Evolutionary conservation across 2,329 filamentous ascomycete genomes (phyloP), one percentile per base, ranked within the genome.

Genomic region (Clathrospora elynae): DNA sequence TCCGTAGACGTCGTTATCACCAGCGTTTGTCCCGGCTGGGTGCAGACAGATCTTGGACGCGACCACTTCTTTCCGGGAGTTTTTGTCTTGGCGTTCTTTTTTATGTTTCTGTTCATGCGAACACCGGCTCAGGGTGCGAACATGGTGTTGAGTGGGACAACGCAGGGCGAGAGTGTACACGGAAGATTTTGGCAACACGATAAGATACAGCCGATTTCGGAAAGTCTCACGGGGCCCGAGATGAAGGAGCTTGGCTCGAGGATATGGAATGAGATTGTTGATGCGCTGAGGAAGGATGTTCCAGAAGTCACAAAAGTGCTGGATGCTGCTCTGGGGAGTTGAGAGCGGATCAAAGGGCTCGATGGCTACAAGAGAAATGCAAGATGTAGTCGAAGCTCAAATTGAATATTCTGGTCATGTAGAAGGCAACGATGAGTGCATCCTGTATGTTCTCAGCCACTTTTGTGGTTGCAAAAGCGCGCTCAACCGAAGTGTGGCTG

Each of bases 181-280:
- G 67, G 64, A 5, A 53, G 62, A 8, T 71, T 71, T 32, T 72
- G 67, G 66, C 55, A 67, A 35, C 50, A 63, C 24, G 67, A 71
- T 34, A 42, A 51, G 33, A 51, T 71, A 5, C 55, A 63, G 42
- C 63, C 67, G 8, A 34, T 61, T n/a, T 47, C 59, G 12, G 53
- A 56, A 12, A 58, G 57, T 42, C 29, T 72, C 22, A 42, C 53
- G 9, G 68, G 67, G 5, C 46, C 58, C 20, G 58, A 61, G 33
- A 70, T 68, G 42, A 62, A 64, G 43, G 55, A 58, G 26, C 38
- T 68, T 31, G 55, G 49, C 4, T 29, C 41, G 33, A 59, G 59
- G 18, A 46, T 71, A 8, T 71, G 67, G 61, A 35, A 55, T 10
- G 69, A 71, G 43, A 62, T 71, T 44, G 35, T 70, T 2, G 54